Evolutionary conservation across 192 early-diverging fungal genomes (phyloP), one percentile per base, ranked within the genome.

Genomic region (Pilobolus umbonatus): DNA sequence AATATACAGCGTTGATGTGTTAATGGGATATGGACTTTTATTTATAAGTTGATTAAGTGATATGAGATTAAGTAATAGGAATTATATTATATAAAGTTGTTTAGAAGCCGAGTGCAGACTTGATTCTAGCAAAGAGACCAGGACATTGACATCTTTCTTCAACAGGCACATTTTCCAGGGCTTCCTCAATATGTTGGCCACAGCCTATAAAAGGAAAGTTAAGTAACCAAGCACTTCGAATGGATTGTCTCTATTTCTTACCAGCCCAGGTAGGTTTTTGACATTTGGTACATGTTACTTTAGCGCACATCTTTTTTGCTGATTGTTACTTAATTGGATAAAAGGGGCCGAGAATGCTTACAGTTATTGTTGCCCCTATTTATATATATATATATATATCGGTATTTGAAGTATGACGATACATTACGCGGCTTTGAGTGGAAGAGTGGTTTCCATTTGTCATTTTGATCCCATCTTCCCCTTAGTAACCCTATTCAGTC

Each of bases 241-340:
- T 22, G 19, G 11, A 24, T 0, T 21, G 3, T 26, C 17, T 31
- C 24, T 14, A 54, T 5, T 17, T 7, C 34, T 54, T 54, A 54
- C 52, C 52, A 35, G 31, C n/a, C 52, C 52, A 54, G 31, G 52
- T 54, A 36, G 9, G 19, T 6, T 54, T 54, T 11, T 54, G 28
- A 36, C 52, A 54, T 11, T 14, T 38, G 24, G 17, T 21, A 38
- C 52, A 54, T 25, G 34, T 54, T 9, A 22, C 24, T 49, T 28
- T 49, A 28, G n/a, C 25, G 47, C 47, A 49, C 47, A 49, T 49
- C n/a, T 28, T 29, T n/a, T 49, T 25, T 48, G 24, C 9, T 11
- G 25, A 5, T 22, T 49, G 25, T 49, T 8, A n/a, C 29, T 26
- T 19, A 14, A 24, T 26, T 19, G 11, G 24, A 44, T n/a, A 49